Evolutionary conservation across 192 early-diverging fungal genomes (phyloP), one percentile per base, ranked within the genome.

Genomic region (Mycoemilia scoparia): DNA sequence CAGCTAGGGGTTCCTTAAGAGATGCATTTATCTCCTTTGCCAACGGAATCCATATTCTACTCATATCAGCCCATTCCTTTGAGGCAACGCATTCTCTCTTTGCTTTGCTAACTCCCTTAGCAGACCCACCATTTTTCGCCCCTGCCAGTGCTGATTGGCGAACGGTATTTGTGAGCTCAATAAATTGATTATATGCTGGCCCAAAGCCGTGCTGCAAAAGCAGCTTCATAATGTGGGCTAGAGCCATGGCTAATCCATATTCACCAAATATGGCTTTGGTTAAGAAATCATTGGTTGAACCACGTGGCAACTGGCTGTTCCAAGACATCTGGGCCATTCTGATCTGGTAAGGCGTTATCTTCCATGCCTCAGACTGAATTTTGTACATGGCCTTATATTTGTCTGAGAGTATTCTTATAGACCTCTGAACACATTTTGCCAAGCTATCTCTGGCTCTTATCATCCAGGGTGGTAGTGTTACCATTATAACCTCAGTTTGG

Each of bases 401-500:
- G 5, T 49, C 44, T 32, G 50, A 48, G 44, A 67, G 41, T 27
- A 68, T 21, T 50, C 49, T 68, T 29, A 55, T 32, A 26, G 51
- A 70, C 31, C 60, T 52, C 9, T 45, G 72, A 9, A 79, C 42
- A 3, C 71, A 56, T 0, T 32, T 44, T 3, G 38, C 54, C 24
- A 74, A 54, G 1, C 43, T 41, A 12, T 64, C 46, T 17, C 48
- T 43, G 5, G 73, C 54, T 2, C 43, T 49, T 21, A 40, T 7
- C 18, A 78, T 65, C 37, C 57, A 54, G 2, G 51, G 58, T 14
- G 61, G 60, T 18, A 71, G 50, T 5, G 57, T 48, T 8, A 88
- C 57, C 4, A 81, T 65, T 2, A 82, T 49, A 16, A 66, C 64
- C n/a, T 83, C 71, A 14, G 82, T 52, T 0, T 21, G 57, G 1